A percentile compares a stretch with the other conserved stretches of the same genome.
These are phyloP conservation scores for Populus alba DNA, from an alignment of 345 rosid genomes.

Conservation along the genomic window DNA sequence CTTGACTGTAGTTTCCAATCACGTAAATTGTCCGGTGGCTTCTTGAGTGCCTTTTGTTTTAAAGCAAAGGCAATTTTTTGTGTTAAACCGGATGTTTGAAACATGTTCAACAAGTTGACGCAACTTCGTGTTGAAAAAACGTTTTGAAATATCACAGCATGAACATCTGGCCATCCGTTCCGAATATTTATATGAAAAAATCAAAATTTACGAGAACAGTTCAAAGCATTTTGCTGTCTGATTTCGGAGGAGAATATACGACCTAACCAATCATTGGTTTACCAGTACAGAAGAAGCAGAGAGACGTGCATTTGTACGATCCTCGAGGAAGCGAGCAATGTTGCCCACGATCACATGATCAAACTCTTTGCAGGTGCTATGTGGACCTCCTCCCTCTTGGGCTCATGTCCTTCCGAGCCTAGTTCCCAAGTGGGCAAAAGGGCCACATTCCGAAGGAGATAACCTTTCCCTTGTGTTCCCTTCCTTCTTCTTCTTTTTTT, in stretches of 20 bases:
- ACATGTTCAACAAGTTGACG: no score
- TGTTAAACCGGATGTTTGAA: no score
- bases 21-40: no score
- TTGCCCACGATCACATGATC: background rate
- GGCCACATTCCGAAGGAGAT: background rate
- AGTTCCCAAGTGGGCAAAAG: background rate
- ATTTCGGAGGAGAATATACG: background rate
- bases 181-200: background rate
- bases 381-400: background rate
- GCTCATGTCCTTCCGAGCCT: background rate
- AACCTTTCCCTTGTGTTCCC: background rate
- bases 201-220: background rate
- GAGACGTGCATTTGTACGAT: slow-evolving; percentile 2
- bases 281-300: background rate
- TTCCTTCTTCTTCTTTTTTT: background rate
- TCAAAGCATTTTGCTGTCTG: background rate
- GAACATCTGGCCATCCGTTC: background rate
- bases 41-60: no score
- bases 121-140: no score
- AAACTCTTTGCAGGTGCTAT: no score
- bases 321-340: background rate
- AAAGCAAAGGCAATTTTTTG: no score
- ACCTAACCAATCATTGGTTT: slow-evolving; percentile 8
- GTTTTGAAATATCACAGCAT: no score
- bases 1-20: no score